A percentile compares a stretch with the other conserved stretches of the same genome.
phyloP scores from a whole-genome alignment of 2,329 filamentous ascomycete species.

The Botrytis aclada region DNA sequence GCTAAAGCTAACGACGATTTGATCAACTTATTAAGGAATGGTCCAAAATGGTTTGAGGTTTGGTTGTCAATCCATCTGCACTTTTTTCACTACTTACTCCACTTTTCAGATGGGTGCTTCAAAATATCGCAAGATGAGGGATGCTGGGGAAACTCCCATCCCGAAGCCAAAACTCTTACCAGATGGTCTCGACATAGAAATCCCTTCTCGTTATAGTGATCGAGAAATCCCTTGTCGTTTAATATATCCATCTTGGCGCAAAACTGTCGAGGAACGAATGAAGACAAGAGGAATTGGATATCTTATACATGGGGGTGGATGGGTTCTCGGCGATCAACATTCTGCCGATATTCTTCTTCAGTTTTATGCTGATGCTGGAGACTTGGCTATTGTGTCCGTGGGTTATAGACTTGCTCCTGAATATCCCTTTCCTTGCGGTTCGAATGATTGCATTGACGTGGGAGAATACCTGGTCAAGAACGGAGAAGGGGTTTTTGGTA shows the following conservation, averaged over 20 bases:
- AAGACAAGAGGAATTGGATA: slow-evolving; percentile 48
- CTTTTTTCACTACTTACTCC: background rate
- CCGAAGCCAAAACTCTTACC: slow-evolving; percentile 47
- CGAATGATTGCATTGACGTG: slow-evolving; percentile 56
- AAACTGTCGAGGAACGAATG: slow-evolving; percentile 47
- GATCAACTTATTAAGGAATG: slow-evolving; percentile 32
- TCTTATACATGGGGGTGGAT: slow-evolving; percentile 52
- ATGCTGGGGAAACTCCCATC: slow-evolving; percentile 51
- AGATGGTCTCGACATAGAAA: slow-evolving; percentile 44
- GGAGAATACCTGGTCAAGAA: slow-evolving; percentile 52
- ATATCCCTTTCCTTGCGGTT: slow-evolving; percentile 52
- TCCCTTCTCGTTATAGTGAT: slow-evolving; percentile 52
- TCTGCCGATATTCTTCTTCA: slow-evolving; percentile 44
- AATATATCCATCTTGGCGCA: slow-evolving; percentile 27
- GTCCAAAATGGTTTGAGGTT: slow-evolving; percentile 52
- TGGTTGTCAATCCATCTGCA: background rate
- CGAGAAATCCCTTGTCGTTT: slow-evolving; percentile 50
- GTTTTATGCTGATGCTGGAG: slow-evolving; percentile 47
- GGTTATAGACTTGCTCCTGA: slow-evolving; percentile 61
- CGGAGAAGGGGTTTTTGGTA: slow-evolving; percentile 43
- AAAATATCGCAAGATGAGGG: slow-evolving; percentile 53
- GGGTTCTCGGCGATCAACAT: slow-evolving; percentile 30
- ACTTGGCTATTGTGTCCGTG: slow-evolving; percentile 51
- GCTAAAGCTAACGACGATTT: slow-evolving; percentile 44
- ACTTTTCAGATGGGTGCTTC: slow-evolving; percentile 47